Base-by-base conservation (phyloP, 345 rosid species). In the Schrenkiella parvula region DNA sequence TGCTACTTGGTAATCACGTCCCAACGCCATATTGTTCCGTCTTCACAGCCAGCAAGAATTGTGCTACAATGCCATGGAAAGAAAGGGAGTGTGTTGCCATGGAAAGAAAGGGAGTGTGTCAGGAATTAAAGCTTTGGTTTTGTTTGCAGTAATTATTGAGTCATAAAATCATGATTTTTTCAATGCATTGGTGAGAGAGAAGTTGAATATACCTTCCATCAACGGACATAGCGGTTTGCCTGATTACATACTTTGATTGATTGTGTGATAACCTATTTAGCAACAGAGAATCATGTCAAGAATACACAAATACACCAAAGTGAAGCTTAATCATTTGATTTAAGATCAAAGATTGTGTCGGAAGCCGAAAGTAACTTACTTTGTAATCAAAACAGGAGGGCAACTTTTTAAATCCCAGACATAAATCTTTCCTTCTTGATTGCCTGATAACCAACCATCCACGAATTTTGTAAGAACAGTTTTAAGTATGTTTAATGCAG, bases 11-110 rank as follows among this genome's bases (percentile, higher is more conserved):
- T 18, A 54, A 75, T 51, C 9, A 78, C 85, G 77, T 93, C 97
- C 97, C 98, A 91, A 8, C 98, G 91, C 97, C 97, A 91, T 73
- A 91, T 88, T 0, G 97, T 86, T 38, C 97, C 96, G 60, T 93
- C 98, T 77, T 93, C 98, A 1, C 96, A 93, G 81, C 91, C 85
- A 77, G 95, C 84, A 51, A 93, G 92, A 64, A 93, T 93, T 34
- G 90, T 93, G 84, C 99, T 93, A 90, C 82, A 77, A 38, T 48
- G 32, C 37, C 67, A 66, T 64, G 54, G 51, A 53, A 25, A 55
- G 57, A 46, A 38, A 67, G 39, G 50, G n/a, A n/a, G n/a, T n/a
- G n/a, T n/a, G n/a, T n/a, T n/a, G n/a, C n/a, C n/a, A n/a, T n/a
- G n/a, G n/a, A n/a, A n/a, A n/a, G n/a, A n/a, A n/a, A n/a, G n/a